These are phyloP conservation scores for Leccinum disarticulatum DNA, from an alignment of 768 basidiomycete species.

Conservation along the genomic window DNA sequence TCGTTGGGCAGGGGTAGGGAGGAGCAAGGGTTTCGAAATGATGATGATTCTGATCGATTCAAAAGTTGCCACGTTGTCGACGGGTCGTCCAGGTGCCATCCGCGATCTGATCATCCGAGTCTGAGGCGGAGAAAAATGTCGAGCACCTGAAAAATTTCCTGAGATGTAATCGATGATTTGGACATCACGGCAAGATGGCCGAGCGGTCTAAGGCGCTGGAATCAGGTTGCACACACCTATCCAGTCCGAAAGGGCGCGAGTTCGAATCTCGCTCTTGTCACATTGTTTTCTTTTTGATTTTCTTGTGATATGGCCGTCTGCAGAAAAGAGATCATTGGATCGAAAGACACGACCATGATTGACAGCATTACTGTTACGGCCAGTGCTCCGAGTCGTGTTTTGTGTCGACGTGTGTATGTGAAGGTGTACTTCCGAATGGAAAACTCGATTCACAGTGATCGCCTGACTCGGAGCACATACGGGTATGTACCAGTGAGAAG, in stretches of 20 bases:
- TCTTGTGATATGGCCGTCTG: not conserved
- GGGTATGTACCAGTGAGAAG: not conserved
- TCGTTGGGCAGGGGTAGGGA: not conserved
- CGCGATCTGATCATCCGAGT: not conserved
- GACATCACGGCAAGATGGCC: constrained; percentile 42
- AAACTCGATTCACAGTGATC: not conserved
- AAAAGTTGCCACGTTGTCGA: not conserved
- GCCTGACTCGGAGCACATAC: not conserved
- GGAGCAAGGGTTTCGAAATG: not conserved
- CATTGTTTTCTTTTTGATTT: constrained; percentile 7
- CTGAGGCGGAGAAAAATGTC: not conserved
- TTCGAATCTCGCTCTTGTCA: constrained; percentile 41
- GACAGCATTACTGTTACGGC: no score
- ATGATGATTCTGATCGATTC: not conserved
- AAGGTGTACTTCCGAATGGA: not conserved
- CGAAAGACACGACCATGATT: no score
- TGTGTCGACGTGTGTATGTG: not conserved
- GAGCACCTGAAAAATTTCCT: not conserved
- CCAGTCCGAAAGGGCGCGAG: constrained; percentile 33
- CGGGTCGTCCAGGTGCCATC: not conserved
- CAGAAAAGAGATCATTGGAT: not conserved
- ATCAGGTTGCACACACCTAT: constrained; percentile 37
- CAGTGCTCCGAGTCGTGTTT: no score
- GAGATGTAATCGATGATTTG: not conserved
- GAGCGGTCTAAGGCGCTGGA: constrained; percentile 64